phyloP scores from a whole-genome alignment of 257 asterid genomes.

The Primulina huaijiensis region DNA sequence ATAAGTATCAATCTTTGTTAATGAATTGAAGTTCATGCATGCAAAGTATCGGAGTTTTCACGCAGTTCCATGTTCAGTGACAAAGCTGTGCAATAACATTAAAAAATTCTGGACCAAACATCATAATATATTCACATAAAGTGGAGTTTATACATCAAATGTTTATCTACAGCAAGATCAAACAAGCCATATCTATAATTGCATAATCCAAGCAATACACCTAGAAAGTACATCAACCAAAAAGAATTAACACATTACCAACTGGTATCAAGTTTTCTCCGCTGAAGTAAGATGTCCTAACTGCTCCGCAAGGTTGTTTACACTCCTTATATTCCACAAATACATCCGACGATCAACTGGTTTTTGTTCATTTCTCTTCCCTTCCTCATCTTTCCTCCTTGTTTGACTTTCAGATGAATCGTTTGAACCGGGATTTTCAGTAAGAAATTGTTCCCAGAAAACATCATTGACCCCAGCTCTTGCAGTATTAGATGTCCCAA shows the following conservation, averaged over 20 bases:
- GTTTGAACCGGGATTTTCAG: constrained; percentile 79
- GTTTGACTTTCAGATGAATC: constrained; percentile 47
- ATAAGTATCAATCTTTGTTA: not conserved
- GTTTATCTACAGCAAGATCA: constrained; percentile 31
- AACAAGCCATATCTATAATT: constrained; percentile 31
- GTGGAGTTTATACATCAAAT: constrained; percentile 19
- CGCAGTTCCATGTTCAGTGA: constrained; percentile 34
- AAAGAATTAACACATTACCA: constrained; percentile 22
- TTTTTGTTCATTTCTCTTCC: constrained; percentile 48
- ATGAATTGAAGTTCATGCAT: constrained; percentile 26
- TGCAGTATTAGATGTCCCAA: constrained; percentile 32
- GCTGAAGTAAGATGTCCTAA: constrained; percentile 83
- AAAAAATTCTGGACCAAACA: constrained; percentile 37
- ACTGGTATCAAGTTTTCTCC: constrained; percentile 60
- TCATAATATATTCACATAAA: constrained; percentile 32
- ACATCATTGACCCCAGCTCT: constrained; percentile 76
- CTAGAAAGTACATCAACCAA: constrained; percentile 23
- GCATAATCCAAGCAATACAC: constrained; percentile 28
- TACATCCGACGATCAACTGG: constrained; percentile 42
- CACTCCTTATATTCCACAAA: constrained; percentile 70
- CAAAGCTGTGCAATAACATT: constrained; percentile 36
- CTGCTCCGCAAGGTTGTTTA: constrained; percentile 63
- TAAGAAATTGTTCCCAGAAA: constrained; percentile 93
- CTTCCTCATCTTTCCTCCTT: constrained; percentile 39
- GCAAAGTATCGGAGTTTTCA: constrained; percentile 20